Evolutionary conservation across 768 basidiomycete genomes (phyloP).

Genomic region (Mycena rosella): DNA sequence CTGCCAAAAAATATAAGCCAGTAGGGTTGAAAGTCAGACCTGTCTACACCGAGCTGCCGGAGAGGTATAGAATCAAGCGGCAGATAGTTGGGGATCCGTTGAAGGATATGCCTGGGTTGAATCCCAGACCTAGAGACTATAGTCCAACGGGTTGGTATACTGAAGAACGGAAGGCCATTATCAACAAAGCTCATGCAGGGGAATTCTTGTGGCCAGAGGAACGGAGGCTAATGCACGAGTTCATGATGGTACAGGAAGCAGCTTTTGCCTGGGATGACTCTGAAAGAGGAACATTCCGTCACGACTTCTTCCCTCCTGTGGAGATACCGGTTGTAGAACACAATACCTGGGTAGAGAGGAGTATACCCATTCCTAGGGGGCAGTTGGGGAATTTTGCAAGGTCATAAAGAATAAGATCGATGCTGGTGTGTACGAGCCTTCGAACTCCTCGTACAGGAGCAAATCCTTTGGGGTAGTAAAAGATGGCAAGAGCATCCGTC

Average conservation of each 20-base stretch:
- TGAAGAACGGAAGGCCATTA: no score
- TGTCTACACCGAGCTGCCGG: conserved; percentile 34
- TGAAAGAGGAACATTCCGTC: no score
- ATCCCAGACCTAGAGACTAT: no score
- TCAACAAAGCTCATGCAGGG: no score
- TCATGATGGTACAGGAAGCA: no score
- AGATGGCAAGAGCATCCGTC: conserved; percentile 35
- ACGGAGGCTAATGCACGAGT: no score
- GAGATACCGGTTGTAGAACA: no score
- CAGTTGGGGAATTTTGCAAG: conserved; percentile 26
- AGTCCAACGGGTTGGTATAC: no score
- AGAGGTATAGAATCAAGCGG: conserved; percentile 35
- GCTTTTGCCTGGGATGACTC: no score
- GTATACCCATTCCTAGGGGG: conserved; percentile 32
- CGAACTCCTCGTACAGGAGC: conserved; percentile 40
- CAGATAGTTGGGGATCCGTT: conserved; percentile 44
- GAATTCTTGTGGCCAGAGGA: no score
- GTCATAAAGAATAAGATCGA: conserved; percentile 36
- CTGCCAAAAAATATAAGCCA: conserved; percentile 37
- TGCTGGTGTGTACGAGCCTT: conserved; percentile 26
- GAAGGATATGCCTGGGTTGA: conserved; percentile 27
- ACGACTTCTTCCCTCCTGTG: no score
- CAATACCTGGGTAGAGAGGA: background rate
- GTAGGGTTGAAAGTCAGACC: conserved; percentile 37
- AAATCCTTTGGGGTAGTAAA: conserved; percentile 48